These are phyloP conservation scores for Calocera viscosa DNA, from an alignment of 768 basidiomycete genomes.

Conservation along the genomic window DNA sequence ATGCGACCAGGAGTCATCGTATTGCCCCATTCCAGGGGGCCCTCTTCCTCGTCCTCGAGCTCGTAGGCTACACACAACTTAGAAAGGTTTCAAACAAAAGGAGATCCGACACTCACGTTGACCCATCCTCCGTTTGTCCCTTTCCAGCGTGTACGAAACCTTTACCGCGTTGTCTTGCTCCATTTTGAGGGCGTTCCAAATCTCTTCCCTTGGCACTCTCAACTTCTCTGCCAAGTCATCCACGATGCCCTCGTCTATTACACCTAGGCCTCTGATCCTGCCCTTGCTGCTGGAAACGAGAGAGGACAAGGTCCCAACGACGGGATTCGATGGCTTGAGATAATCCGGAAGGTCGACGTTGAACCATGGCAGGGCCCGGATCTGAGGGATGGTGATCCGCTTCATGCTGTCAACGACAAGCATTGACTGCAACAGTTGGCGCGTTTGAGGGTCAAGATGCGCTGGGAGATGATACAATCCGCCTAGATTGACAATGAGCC, in stretches of 20 bases:
- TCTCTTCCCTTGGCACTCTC: constrained; percentile 64
- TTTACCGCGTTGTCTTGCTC: constrained; percentile 89
- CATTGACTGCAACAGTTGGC: constrained; percentile 73
- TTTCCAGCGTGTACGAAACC: constrained; percentile 86
- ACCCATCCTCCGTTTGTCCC: constrained; percentile 75
- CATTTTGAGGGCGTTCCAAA: constrained; percentile 72
- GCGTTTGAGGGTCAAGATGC: constrained; percentile 68
- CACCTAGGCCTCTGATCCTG: constrained; percentile 76
- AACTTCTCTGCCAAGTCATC: constrained; percentile 65
- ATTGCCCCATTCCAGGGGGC: background rate
- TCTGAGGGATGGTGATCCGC: constrained; percentile 86
- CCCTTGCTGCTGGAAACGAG: constrained; percentile 51
- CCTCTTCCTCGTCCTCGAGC: constrained; percentile 16
- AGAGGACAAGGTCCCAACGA: constrained; percentile 58
- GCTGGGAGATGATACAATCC: constrained; percentile 76
- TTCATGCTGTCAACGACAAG: constrained; percentile 88
- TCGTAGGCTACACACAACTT: constrained; percentile 12
- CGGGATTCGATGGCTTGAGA: constrained; percentile 62
- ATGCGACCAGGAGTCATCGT: background rate
- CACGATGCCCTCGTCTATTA: constrained; percentile 84
- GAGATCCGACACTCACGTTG: constrained; percentile 24
- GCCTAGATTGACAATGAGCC: no score
- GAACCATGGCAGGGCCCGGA: constrained; percentile 84
- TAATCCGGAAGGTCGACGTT: constrained; percentile 74
- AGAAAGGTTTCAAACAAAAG: background rate